Percentiles rank a stretch among this genome's conserved stretches.
Conservation (phyloP, 169 alveolate species). For the Babesia bigemina region DNA sequence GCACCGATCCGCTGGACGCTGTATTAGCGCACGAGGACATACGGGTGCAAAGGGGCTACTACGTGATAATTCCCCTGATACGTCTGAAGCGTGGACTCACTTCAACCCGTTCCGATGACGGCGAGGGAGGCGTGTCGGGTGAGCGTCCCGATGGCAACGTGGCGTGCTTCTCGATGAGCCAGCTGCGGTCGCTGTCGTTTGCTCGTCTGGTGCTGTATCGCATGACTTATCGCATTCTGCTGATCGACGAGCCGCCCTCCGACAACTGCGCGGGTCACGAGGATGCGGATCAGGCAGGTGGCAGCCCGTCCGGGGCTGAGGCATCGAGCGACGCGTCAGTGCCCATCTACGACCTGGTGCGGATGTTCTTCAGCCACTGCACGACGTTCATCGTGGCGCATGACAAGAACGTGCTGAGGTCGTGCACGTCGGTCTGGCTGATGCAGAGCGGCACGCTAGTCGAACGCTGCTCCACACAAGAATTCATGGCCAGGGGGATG, state of each 20-base stretch:
- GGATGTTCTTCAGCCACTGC: conserved; percentile 58
- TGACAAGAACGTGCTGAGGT: conserved; percentile 49
- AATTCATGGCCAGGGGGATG: conserved; percentile 20
- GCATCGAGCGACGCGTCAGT: conserved; percentile 21
- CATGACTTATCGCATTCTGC: conserved; percentile 71
- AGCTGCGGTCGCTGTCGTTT: conserved; percentile 75
- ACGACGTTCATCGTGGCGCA: conserved; percentile 69
- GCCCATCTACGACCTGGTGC: conserved; percentile 60
- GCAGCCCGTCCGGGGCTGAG: background rate
- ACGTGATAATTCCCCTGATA: conserved; percentile 13
- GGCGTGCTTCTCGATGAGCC: conserved; percentile 38
- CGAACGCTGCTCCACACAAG: conserved; percentile 9
- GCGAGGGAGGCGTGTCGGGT: background rate
- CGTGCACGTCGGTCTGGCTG: conserved; percentile 40
- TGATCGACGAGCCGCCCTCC: conserved; percentile 85
- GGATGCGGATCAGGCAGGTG: background rate
- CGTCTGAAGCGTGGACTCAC: conserved; percentile 1
- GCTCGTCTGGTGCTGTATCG: conserved; percentile 78
- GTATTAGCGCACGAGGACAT: conserved; percentile 26
- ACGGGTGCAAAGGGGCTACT: conserved; percentile 7
- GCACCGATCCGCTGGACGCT: conserved; percentile 37
- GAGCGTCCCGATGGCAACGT: background rate
- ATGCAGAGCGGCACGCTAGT: conserved; percentile 25
- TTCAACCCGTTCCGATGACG: background rate
- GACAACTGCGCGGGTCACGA: conserved; percentile 40